Conservation (phyloP, 2,329 filamentous ascomycete species). For the Calonectria pseudoturangicola region DNA sequence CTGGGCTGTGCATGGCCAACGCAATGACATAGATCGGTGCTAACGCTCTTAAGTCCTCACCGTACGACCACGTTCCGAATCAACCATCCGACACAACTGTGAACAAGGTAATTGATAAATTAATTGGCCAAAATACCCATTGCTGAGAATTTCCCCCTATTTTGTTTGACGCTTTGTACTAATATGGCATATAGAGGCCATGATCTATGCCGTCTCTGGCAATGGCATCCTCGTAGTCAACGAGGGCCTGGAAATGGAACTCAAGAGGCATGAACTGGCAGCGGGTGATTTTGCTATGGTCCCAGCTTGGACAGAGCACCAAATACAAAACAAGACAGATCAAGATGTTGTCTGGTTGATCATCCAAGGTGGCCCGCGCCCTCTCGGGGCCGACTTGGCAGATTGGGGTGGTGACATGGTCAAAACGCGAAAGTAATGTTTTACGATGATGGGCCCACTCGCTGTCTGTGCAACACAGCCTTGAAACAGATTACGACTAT, state of each 20-base stretch:
- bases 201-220: constrained; percentile 79
- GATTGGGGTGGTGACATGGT: constrained; percentile 75
- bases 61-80: constrained; percentile 76
- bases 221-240: constrained; percentile 76
- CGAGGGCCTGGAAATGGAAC: constrained; percentile 69
- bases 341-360: constrained; percentile 79
- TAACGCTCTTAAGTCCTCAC: constrained; percentile 71
- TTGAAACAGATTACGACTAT: constrained; percentile 21
- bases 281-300: constrained; percentile 83
- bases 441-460: constrained; percentile 17
- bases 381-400: constrained; percentile 77
- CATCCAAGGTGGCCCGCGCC: constrained; percentile 75
- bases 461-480: constrained; percentile 15
- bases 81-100: constrained; percentile 81
- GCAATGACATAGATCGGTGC: constrained; percentile 25
- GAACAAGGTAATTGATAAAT: constrained; percentile 71
- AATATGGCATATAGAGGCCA: constrained; percentile 71
- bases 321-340: constrained; percentile 79
- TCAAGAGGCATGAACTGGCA: constrained; percentile 73
- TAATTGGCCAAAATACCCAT: neutral
- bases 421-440: constrained; percentile 42
- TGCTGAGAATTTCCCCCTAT: neutral
- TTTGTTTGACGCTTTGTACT: constrained; percentile 7
- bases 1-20: constrained; percentile 7
- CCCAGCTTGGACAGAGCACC: constrained; percentile 82